Conservation (phyloP, 768 basidiomycete species). For the Amanita molliuscula region DNA sequence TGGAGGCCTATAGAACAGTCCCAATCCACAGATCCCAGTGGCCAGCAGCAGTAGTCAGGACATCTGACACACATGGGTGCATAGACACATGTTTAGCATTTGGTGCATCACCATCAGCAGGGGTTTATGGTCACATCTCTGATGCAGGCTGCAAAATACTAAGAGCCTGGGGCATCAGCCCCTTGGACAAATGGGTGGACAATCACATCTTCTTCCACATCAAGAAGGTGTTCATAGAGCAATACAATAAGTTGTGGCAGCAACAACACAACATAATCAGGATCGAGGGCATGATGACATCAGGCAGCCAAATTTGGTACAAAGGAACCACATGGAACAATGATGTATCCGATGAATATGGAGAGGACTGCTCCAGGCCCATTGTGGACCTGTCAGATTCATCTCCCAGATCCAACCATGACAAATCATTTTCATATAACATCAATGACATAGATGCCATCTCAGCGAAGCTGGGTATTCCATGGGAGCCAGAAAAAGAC, state of each 20-base stretch:
- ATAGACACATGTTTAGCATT: slow-evolving; percentile 10
- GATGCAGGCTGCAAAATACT: slow-evolving; percentile 15
- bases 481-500: slow-evolving; percentile 22
- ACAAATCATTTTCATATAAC: slow-evolving; percentile 10
- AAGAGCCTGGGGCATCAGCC: slow-evolving; percentile 14
- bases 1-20: slow-evolving; percentile 26
- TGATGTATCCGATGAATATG: slow-evolving; percentile 15
- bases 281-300: background rate
- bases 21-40: slow-evolving; percentile 23
- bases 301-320: slow-evolving; percentile 13
- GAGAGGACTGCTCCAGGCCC: slow-evolving; percentile 15
- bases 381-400: slow-evolving; percentile 14
- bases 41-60: slow-evolving; percentile 19
- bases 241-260: background rate
- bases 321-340: slow-evolving; percentile 11
- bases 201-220: slow-evolving; percentile 20
- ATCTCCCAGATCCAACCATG: background rate
- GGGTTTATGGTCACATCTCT: slow-evolving; percentile 14
- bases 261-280: background rate
- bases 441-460: slow-evolving; percentile 21
- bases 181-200: slow-evolving; percentile 15
- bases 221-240: background rate
- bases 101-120: slow-evolving; percentile 9
- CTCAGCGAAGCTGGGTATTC: slow-evolving; percentile 18
- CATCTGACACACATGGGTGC: slow-evolving; percentile 9